These are phyloP conservation scores for Spizellomyces sp. DNA, from an alignment of 192 early-diverging fungal genomes.

Conservation along the genomic window DNA sequence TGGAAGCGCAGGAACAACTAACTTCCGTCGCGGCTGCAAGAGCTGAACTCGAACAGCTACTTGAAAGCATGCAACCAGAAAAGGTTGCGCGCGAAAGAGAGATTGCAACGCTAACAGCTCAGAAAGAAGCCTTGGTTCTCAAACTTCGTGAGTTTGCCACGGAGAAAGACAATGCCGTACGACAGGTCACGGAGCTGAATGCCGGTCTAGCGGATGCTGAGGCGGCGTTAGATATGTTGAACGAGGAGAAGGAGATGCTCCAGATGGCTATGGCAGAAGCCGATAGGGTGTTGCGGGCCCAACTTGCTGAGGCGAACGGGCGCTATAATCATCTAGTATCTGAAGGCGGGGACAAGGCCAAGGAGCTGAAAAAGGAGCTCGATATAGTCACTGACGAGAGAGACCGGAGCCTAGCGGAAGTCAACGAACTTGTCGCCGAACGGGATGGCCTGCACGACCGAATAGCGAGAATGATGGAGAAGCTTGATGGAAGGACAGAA, in stretches of 20 bases:
- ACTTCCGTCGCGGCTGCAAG: not conserved
- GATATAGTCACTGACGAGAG: not conserved
- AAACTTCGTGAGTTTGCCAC: slow-evolving; percentile 1
- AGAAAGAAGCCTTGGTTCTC: not conserved
- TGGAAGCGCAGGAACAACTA: not conserved
- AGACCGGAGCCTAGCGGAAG: not conserved
- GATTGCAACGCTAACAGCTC: not conserved
- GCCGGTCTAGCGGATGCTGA: slow-evolving; percentile 8
- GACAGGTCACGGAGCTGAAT: not conserved
- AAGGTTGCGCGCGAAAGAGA: not conserved
- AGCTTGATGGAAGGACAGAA: not conserved
- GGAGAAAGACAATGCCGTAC: not conserved
- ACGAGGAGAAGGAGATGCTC: not conserved
- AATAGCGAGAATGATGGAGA: not conserved
- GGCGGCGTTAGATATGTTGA: not conserved
- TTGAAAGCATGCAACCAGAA: not conserved
- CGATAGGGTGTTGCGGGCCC: not conserved
- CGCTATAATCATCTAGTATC: not conserved
- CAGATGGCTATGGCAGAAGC: slow-evolving; percentile 7
- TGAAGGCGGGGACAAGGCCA: not conserved
- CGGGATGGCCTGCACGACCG: not conserved
- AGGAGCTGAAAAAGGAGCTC: not conserved
- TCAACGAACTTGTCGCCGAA: slow-evolving; percentile 9
- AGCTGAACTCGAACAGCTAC: not conserved
- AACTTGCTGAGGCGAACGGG: not conserved